Evolutionary conservation across 202 grass and related monocot species (phyloP), one percentile per base, ranked within the genome.

Genomic region (Setaria italica): DNA sequence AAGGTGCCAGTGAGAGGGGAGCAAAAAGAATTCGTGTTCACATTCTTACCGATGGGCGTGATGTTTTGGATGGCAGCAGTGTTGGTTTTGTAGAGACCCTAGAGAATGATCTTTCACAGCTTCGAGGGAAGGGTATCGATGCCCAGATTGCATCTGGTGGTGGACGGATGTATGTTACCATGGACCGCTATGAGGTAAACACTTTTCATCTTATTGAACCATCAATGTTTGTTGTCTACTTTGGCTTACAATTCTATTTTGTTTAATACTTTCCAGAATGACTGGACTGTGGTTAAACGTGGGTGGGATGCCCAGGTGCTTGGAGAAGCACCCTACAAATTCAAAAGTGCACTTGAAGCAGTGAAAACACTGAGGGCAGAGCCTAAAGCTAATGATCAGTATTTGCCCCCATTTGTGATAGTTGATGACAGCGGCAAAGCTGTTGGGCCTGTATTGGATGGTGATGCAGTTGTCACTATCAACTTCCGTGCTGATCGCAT

Each of bases 291-390:
- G 48, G 92, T 99, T 55, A 99, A 99, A 73, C 97, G 97, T 85
- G 97, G 97, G 11, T 99, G 97, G 97, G 94, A 99, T 78, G 97
- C 97, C 16, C 97, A 99, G 69, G 94, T 99, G 57, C 97, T 99
- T 78, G 97, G 97, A 74, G 90, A 96, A 89, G 97, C 97, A 67
- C 97, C 97, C 49, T 16, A 96, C 88, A 96, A 99, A 66, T 96
- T 99, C 82, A 41, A 73, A 72, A 91, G 55, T 75, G 91, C 97
- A 60, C 56, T 99, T 71, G 97, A 99, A 90, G 97, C 97, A 58
- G 97, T 99, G 56, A 99, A 94, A 92, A 92, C 85, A 20, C 77
- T 99, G 46, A 93, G 97, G 70, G 91, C 91, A 84, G 68, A 90
- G 64, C 84, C 93, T 51, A 89, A 90, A 3, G 84, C 84, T 56